A percentile compares a stretch with the other conserved stretches of the same genome.
phyloP scores from a whole-genome alignment of 768 basidiomycete species.

The Russula dissimulans region DNA sequence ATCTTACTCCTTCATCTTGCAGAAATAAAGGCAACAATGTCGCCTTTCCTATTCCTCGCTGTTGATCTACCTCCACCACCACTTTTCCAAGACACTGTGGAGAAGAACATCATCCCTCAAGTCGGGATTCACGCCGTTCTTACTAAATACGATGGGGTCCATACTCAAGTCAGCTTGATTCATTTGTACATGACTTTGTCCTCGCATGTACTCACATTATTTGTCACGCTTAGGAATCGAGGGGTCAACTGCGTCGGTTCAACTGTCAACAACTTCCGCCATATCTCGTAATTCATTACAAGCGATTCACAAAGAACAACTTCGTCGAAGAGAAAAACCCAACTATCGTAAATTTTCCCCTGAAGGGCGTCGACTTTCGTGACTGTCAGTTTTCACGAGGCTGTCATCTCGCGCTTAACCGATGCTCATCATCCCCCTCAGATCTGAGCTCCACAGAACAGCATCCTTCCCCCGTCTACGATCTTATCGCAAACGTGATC shows the following conservation, averaged over 20 bases:
- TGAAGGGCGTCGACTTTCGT: slow-evolving; percentile 83
- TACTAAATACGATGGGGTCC: slow-evolving; percentile 87
- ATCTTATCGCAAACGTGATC: slow-evolving; percentile 91
- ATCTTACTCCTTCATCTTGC: background rate
- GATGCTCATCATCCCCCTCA: slow-evolving; percentile 25
- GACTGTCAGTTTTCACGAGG: slow-evolving; percentile 58
- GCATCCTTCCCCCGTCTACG: slow-evolving; percentile 66
- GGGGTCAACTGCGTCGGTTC: slow-evolving; percentile 77
- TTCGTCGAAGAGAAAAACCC: slow-evolving; percentile 99
- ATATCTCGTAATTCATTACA: slow-evolving; percentile 92
- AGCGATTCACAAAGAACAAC: slow-evolving; percentile 90
- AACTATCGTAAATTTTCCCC: slow-evolving; percentile 95
- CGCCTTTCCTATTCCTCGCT: slow-evolving; percentile 93
- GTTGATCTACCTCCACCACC: slow-evolving; percentile 97
- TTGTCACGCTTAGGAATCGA: slow-evolving; percentile 52
- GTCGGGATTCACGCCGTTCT: slow-evolving; percentile 85
- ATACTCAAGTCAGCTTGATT: slow-evolving; percentile 58
- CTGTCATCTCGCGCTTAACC: background rate
- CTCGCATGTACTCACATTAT: slow-evolving; percentile 13
- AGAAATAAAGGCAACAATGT: slow-evolving; percentile 80
- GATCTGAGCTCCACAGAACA: slow-evolving; percentile 67
- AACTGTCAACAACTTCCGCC: slow-evolving; percentile 85
- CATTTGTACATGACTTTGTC: slow-evolving; percentile 16
- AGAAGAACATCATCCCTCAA: slow-evolving; percentile 99
- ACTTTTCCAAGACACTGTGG: slow-evolving; percentile 88